Evolutionary conservation across 805 yeast genomes (phyloP).

Genomic region (Saccharomycopsis synnaedendra): DNA sequence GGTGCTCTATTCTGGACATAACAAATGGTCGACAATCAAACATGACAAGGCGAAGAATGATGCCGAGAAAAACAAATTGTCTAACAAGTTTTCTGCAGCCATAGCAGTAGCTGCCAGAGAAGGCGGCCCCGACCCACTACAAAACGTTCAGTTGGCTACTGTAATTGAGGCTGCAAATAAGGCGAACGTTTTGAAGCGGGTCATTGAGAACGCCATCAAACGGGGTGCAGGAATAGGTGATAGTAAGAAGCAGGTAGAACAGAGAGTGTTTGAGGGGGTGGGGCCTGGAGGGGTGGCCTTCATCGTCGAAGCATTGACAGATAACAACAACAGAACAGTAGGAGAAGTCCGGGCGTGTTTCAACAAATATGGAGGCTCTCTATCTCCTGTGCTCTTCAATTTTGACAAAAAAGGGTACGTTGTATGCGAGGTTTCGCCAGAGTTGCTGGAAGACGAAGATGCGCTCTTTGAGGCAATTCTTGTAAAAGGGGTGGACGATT

Average conservation of each 20-base stretch:
- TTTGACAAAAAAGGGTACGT: slow-evolving; percentile 74
- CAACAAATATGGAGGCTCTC: slow-evolving; percentile 52
- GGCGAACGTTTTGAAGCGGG: slow-evolving; percentile 68
- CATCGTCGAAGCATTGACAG: slow-evolving; percentile 79
- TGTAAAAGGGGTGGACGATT: slow-evolving; percentile 74
- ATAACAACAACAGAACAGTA: slow-evolving; percentile 75
- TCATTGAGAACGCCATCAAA: slow-evolving; percentile 78
- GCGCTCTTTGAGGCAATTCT: slow-evolving; percentile 61
- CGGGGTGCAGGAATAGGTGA: slow-evolving; percentile 66
- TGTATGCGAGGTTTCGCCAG: slow-evolving; percentile 31
- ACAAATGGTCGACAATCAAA: slow-evolving; percentile 91
- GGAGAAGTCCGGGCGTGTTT: slow-evolving; percentile 66
- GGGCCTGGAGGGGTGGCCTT: slow-evolving; percentile 90
- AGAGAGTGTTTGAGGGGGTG: slow-evolving; percentile 72
- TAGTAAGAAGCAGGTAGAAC: slow-evolving; percentile 34
- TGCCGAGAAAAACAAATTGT: slow-evolving; percentile 56
- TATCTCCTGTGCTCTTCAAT: slow-evolving; percentile 69
- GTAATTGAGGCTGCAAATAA: slow-evolving; percentile 71
- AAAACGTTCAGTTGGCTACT: slow-evolving; percentile 51
- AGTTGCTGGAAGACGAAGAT: slow-evolving; percentile 30
- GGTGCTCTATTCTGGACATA: slow-evolving; percentile 57
- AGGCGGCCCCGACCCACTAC: slow-evolving; percentile 57
- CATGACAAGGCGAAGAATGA: slow-evolving; percentile 93
- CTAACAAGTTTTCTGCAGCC: slow-evolving; percentile 59
- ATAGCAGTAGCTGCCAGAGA: slow-evolving; percentile 67